Evolutionary conservation across 257 asterid genomes (phyloP).

Genomic region (Parsonsia alboflavescens): DNA sequence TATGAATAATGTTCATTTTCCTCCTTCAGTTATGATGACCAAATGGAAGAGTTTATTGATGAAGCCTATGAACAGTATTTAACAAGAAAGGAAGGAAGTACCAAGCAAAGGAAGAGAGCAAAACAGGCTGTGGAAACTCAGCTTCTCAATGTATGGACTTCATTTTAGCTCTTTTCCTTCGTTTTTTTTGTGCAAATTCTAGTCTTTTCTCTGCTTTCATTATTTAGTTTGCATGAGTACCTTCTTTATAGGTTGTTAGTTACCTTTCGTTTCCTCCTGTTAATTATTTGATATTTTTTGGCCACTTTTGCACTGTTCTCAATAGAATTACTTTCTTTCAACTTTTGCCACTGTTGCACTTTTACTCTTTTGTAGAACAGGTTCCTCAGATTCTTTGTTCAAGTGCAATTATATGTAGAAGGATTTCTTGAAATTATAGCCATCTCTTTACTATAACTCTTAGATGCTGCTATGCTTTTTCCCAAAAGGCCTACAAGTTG

Average conservation of each 20-base stretch:
- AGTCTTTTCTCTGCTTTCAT: neutral
- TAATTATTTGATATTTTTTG: neutral
- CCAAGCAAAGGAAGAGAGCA: constrained; percentile 76
- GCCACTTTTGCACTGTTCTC: too few relatives aligned
- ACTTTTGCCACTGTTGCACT: neutral
- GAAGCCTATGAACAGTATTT: constrained; percentile 71
- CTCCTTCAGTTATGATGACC: constrained; percentile 63
- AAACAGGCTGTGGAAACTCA: constrained; percentile 52
- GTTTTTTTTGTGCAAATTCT: neutral
- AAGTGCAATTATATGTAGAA: neutral
- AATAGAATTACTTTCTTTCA: neutral
- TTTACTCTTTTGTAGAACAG: neutral
- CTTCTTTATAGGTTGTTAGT: neutral
- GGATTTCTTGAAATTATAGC: neutral
- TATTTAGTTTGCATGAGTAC: neutral
- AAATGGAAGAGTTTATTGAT: constrained; percentile 62
- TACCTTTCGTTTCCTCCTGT: neutral
- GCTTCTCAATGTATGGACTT: constrained; percentile 49
- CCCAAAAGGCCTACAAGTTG: neutral
- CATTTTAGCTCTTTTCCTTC: neutral
- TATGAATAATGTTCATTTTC: constrained; percentile 17
- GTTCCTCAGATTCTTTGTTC: neutral
- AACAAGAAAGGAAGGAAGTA: constrained; percentile 72
- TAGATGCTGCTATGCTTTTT: neutral
- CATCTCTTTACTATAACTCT: neutral